These are phyloP conservation scores for Hygrophoropsis aurantiaca DNA, from an alignment of 768 basidiomycete species.

Conservation along the genomic window DNA sequence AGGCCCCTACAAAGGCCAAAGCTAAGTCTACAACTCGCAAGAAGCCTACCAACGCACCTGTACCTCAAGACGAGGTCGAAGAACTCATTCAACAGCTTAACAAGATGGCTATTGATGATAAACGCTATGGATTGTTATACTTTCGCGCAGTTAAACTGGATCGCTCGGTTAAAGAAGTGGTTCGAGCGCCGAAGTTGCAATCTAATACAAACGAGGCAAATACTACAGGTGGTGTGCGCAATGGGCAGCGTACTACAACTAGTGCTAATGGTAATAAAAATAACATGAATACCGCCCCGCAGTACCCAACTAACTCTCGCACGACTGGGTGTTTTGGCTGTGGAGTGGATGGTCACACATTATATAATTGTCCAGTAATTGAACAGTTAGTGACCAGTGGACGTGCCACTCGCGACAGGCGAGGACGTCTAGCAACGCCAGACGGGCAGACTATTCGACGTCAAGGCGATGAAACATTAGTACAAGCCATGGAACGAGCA, in stretches of 20 bases:
- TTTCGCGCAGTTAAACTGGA: conserved; percentile 12
- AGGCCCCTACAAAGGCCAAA: neutral
- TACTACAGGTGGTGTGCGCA: too few species aligned
- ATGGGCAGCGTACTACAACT: too few species aligned
- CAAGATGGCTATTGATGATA: conserved; percentile 10
- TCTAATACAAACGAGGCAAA: too few species aligned
- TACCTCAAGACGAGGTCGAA: conserved; percentile 5
- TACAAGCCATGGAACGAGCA: neutral
- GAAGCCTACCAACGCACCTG: neutral
- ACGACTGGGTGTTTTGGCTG: conserved; percentile 1
- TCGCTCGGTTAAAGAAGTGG: neutral
- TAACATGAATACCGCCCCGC: too few species aligned
- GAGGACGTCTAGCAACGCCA: neutral
- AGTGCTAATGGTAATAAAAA: too few species aligned
- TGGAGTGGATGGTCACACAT: neutral
- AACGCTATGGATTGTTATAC: conserved; percentile 9
- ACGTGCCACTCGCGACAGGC: neutral
- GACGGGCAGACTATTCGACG: neutral
- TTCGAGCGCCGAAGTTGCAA: neutral
- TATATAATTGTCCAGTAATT: neutral
- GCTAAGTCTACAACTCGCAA: neutral
- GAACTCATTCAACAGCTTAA: conserved; percentile 9
- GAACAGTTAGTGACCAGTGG: neutral
- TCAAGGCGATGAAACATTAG: neutral
- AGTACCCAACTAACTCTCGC: too few species aligned